phyloP scores from a whole-genome alignment of 2,329 filamentous ascomycete species.

The Byssoonygena ceratinophila region DNA sequence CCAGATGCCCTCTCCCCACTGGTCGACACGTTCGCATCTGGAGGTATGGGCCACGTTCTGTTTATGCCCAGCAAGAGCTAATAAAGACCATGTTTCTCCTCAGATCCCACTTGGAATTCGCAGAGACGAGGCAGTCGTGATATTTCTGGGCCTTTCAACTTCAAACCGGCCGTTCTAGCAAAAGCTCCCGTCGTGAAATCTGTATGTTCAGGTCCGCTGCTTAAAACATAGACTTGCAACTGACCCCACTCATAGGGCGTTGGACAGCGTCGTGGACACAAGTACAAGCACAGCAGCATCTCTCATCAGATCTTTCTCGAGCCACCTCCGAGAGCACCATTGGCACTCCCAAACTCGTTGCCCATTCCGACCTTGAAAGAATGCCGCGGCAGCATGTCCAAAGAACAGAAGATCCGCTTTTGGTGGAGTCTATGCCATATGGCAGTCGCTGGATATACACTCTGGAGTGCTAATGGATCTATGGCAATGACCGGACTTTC shows the following conservation, averaged over 20 bases:
- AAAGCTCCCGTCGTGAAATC: constrained; percentile 63
- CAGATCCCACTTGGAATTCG: constrained; percentile 21
- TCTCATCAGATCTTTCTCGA: constrained; percentile 96
- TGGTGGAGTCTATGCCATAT: constrained; percentile 88
- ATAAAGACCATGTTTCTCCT: neutral
- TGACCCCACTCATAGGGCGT: constrained; percentile 52
- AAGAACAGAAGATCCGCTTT: constrained; percentile 69
- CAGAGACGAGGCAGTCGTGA: constrained; percentile 26
- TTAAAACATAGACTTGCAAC: constrained; percentile 14
- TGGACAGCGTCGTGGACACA: constrained; percentile 84
- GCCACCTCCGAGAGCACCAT: constrained; percentile 70
- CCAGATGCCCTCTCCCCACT: constrained; percentile 41
- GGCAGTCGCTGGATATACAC: constrained; percentile 68
- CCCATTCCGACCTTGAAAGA: constrained; percentile 84
- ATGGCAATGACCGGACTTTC: constrained; percentile 86
- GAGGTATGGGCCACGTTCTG: neutral
- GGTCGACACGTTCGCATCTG: constrained; percentile 29
- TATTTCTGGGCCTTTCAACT: constrained; percentile 69
- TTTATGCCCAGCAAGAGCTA: neutral
- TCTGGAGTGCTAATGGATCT: constrained; percentile 75
- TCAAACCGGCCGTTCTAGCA: constrained; percentile 70
- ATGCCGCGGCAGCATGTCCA: constrained; percentile 80
- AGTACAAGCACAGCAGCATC: constrained; percentile 95
- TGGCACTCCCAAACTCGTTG: constrained; percentile 80
- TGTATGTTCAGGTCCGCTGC: constrained; percentile 39